Conservation (phyloP, 495 filamentous ascomycete species). For the Aspergillus homomorphus region DNA sequence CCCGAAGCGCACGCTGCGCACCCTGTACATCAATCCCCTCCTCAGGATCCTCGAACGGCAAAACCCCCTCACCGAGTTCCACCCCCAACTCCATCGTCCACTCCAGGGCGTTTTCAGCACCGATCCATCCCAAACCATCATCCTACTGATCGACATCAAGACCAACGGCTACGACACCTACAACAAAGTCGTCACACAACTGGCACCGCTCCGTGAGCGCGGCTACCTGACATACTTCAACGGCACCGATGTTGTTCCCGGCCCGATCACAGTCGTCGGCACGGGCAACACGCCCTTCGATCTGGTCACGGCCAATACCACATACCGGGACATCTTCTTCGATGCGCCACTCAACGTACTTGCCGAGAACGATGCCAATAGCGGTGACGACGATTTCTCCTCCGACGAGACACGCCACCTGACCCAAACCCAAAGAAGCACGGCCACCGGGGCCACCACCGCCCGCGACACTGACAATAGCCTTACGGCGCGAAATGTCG, state of each 20-base stretch:
- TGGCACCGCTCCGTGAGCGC: constrained; percentile 63
- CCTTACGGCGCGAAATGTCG: constrained; percentile 18
- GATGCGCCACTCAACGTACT: constrained; percentile 55
- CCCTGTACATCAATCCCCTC: constrained; percentile 56
- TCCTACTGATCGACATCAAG: constrained; percentile 75
- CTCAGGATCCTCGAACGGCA: constrained; percentile 49
- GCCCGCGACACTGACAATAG: not conserved
- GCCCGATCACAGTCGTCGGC: constrained; percentile 73
- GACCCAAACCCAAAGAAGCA: not conserved
- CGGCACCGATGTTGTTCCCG: constrained; percentile 41
- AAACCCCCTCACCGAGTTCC: constrained; percentile 40
- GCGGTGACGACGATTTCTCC: constrained; percentile 12
- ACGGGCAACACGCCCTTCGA: constrained; percentile 79
- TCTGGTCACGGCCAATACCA: constrained; percentile 43
- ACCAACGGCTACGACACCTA: constrained; percentile 46
- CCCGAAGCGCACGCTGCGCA: constrained; percentile 47
- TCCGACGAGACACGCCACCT: not conserved
- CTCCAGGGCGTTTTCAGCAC: constrained; percentile 45
- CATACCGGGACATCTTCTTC: constrained; percentile 59
- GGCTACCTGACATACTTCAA: constrained; percentile 60
- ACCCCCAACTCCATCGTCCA: constrained; percentile 19
- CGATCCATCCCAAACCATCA: constrained; percentile 56
- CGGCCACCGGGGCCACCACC: not conserved
- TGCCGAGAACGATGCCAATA: constrained; percentile 28
- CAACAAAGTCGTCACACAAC: constrained; percentile 54